Evolutionary conservation across 1,139 yeast species (phyloP), one percentile per base, ranked within the genome.

Genomic region (Blastobotrys aristatus): DNA sequence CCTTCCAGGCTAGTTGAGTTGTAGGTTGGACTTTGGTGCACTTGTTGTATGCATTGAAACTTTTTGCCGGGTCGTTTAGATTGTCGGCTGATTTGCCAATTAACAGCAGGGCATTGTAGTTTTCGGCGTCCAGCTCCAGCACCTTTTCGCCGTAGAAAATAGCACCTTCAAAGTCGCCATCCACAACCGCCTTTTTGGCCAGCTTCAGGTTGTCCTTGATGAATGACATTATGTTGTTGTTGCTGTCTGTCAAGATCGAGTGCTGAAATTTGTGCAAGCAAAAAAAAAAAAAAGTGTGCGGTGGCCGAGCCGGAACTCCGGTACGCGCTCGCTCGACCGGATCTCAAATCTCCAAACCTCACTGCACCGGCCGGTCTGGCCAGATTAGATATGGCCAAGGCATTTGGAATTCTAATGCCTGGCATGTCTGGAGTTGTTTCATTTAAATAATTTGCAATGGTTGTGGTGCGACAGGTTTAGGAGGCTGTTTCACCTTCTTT

Each of bases 1-100:
- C 97, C 61, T 86, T 88, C 95, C 95, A 89, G 0, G 92, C 95
- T 24, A 77, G 63, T 1, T 80, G 53, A 47, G 81, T 79, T 0
- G 70, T 68, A 0, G 82, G 78, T 31, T 83, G 79, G 1, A 82
- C 46, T 2, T 65, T 59, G 2, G 79, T 74, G 0, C 96, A 96
- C 37, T 63, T 65, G 26, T 63, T 57, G 57, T 84, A 86, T 1
- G 79, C 68, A 1, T 60, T 58, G 1, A 70, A 60, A 0, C 95
- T 83, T 2, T 72, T 66, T 1, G 62, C 62, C 7, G 62, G 51
- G 4, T 76, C 65, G 14, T 69, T 64, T 49, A 72, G 60, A 29
- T 75, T 63, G 50, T 76, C 79, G 48, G 72, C 67, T 0, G 83
- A 75, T 57, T 81, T 82, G 2, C 87, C 94, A 47, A 72, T 55